phyloP scores from a whole-genome alignment of 441 rosid genomes.

The Omphalea diandra region DNA sequence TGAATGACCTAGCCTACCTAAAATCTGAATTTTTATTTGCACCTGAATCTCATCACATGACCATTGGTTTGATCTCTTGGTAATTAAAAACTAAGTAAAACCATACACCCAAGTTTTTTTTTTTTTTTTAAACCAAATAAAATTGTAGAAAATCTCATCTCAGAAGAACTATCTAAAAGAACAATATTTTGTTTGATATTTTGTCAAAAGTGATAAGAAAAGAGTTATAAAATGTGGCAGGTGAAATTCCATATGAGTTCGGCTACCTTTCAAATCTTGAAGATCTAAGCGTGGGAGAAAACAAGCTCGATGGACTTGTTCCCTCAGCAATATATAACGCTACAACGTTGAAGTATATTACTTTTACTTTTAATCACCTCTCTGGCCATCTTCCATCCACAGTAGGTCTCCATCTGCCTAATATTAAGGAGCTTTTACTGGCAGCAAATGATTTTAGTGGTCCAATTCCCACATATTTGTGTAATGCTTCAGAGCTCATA shows the following conservation, averaged over 20 bases:
- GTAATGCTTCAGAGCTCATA: constrained; percentile 23
- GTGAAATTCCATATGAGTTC: constrained; percentile 19
- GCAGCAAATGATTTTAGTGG: constrained; percentile 2
- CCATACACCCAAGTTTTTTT: no score
- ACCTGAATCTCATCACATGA: no score
- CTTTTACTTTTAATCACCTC: not conserved
- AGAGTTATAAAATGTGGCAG: no score
- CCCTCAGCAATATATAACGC: constrained; percentile 18
- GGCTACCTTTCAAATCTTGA: not conserved
- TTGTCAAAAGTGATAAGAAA: no score
- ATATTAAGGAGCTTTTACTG: not conserved
- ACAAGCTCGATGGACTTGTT: not conserved
- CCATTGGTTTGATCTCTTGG: no score
- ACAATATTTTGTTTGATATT: no score
- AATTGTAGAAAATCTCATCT: no score
- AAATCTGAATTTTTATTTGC: no score
- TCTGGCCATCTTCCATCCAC: constrained; percentile 12
- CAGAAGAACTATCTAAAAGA: no score
- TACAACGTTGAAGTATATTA: not conserved
- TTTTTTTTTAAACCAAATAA: no score
- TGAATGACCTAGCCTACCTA: no score
- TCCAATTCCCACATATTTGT: constrained; percentile 20
- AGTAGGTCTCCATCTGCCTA: constrained; percentile 20
- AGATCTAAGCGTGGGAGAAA: not conserved
- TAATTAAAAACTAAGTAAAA: no score